Conservation (phyloP, 352 stramenopile species). For the Globisporangium acanthophoron region DNA sequence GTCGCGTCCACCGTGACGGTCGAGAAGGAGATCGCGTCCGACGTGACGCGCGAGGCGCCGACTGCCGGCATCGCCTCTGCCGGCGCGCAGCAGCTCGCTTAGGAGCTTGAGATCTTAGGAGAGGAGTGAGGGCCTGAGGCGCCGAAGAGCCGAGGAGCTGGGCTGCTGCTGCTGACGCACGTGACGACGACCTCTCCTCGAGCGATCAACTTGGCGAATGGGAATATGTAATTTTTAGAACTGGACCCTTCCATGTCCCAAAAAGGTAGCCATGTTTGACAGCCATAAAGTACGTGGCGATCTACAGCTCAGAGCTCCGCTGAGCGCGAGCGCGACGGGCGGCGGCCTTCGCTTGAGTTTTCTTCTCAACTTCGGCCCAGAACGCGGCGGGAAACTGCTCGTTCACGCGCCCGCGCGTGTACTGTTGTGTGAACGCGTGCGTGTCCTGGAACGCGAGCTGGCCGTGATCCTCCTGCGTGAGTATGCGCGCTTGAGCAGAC, state of each 20-base stretch:
- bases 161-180: too few relatives aligned
- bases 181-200: too few relatives aligned
- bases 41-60: not conserved
- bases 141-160: too few relatives aligned
- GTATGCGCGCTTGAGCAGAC: slow-evolving; percentile 22
- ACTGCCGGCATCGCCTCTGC: not conserved
- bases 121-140: too few relatives aligned
- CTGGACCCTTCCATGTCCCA: too few relatives aligned
- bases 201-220: too few relatives aligned
- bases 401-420: slow-evolving; percentile 57
- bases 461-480: slow-evolving; percentile 49
- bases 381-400: slow-evolving; percentile 49
- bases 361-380: slow-evolving; percentile 56
- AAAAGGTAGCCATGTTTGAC: too few relatives aligned
- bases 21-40: not conserved
- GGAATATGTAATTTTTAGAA: too few relatives aligned
- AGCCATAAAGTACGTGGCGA: too few relatives aligned
- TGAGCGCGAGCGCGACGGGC: too few relatives aligned
- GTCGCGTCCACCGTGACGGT: not conserved
- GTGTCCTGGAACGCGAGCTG: slow-evolving; percentile 44
- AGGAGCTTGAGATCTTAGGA: too few relatives aligned
- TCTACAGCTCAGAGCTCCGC: not conserved
- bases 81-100: too few relatives aligned
- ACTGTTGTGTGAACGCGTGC: slow-evolving; percentile 45
- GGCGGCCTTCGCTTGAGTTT: not conserved